Evolutionary conservation across 2,329 filamentous ascomycete species (phyloP).

Genomic region (Aspergillus amoenus): DNA sequence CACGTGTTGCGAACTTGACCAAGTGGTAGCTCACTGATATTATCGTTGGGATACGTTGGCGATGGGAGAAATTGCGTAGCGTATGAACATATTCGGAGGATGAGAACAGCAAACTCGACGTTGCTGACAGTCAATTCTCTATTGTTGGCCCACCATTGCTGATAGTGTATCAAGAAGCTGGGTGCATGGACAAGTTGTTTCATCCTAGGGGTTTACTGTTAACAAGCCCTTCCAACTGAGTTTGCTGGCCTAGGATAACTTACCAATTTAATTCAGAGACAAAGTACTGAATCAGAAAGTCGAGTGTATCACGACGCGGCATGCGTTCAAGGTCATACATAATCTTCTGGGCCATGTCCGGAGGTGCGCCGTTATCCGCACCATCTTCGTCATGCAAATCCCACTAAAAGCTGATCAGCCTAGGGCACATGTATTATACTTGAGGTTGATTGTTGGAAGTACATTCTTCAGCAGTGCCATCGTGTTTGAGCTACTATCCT

Average conservation of each 20-base stretch:
- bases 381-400: neutral
- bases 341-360: neutral
- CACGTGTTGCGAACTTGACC: constrained; percentile 1
- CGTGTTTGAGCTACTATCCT: constrained; percentile 6
- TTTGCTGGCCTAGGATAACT: neutral
- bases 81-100: constrained; percentile 5
- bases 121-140: neutral
- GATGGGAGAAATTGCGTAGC: constrained; percentile 7
- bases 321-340: neutral
- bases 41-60: neutral
- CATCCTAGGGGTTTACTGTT: neutral
- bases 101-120: constrained; percentile 4
- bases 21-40: neutral
- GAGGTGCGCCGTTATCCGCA: neutral
- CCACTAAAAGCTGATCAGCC: neutral
- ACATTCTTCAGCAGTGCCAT: constrained; percentile 2
- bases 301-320: neutral
- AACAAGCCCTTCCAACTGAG: neutral
- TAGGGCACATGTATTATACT: too few relatives aligned
- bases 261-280: constrained; percentile 9
- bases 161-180: constrained; percentile 5
- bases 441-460: too few relatives aligned
- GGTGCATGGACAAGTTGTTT: constrained; percentile 7
- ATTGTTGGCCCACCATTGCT: constrained; percentile 6
- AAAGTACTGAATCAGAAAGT: constrained; percentile 8